Conservation (phyloP, 148 eudicot species). For the Talinum fruticosum region DNA sequence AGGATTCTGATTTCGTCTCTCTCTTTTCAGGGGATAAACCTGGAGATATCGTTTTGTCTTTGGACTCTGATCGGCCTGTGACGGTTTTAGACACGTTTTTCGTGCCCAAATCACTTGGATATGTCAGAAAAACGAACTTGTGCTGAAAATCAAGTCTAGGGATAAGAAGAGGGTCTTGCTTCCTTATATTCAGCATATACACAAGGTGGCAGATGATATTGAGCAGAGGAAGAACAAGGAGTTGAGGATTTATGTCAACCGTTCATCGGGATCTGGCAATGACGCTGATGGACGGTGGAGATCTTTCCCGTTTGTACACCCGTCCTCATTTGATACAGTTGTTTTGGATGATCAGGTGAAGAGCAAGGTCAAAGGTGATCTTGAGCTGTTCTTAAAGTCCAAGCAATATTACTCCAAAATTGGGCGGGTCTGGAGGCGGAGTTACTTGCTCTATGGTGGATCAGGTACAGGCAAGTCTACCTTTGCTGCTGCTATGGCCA, state of each 20-base stretch:
- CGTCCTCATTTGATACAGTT: conserved; percentile 55
- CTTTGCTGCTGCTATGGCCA: conserved; percentile 62
- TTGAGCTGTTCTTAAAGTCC: conserved; percentile 58
- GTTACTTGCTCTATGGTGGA: conserved; percentile 56
- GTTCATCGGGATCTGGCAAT: conserved; percentile 16
- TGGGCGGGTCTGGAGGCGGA: conserved; percentile 69
- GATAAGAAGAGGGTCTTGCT: conserved; percentile 53
- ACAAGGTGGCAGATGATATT: conserved; percentile 48
- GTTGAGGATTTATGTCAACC: conserved; percentile 37
- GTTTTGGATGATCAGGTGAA: conserved; percentile 52
- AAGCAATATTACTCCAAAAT: conserved; percentile 54
- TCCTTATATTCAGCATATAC: conserved; percentile 59
- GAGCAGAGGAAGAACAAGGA: conserved; percentile 47
- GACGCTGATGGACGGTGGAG: conserved; percentile 45
- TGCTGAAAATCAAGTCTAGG: conserved; percentile 45
- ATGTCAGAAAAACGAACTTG: conserved; percentile 31
- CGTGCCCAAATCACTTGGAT: conserved; percentile 47
- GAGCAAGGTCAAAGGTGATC: conserved; percentile 52
- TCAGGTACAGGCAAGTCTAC: conserved; percentile 74
- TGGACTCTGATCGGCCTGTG: conserved; percentile 42
- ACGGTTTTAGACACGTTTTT: conserved; percentile 33
- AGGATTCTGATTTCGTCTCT: conserved; percentile 54
- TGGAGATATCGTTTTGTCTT: conserved; percentile 44
- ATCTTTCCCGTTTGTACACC: conserved; percentile 54
- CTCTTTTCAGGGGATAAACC: conserved; percentile 51